Evolutionary conservation across 2,329 filamentous ascomycete species (phyloP).

Genomic region (Coniochaeta pulveracea): DNA sequence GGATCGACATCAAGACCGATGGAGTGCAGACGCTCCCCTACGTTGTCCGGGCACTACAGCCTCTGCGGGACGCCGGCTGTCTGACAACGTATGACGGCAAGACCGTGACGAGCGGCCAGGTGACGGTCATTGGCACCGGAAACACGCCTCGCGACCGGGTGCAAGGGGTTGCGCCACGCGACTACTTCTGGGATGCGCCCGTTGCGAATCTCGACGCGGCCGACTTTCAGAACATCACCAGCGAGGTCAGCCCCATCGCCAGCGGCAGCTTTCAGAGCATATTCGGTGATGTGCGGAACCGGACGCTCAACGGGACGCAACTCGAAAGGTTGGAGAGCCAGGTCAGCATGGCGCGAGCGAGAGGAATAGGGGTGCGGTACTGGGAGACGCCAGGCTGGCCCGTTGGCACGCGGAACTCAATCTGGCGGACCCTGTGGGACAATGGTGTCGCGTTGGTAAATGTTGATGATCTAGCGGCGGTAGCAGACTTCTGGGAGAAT

Average conservation of each 20-base stretch:
- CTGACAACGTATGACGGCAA: conserved; percentile 37
- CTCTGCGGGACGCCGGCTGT: conserved; percentile 44
- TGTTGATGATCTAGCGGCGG: conserved; percentile 49
- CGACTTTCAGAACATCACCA: conserved; percentile 14
- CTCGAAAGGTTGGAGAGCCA: conserved; percentile 37
- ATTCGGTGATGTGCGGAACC: conserved; percentile 21
- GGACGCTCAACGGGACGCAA: conserved; percentile 32
- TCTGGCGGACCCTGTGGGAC: conserved; percentile 45
- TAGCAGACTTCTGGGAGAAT: conserved; percentile 21
- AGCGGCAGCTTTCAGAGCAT: conserved; percentile 23
- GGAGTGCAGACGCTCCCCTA: conserved; percentile 36
- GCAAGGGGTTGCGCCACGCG: conserved; percentile 44
- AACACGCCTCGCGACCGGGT: conserved; percentile 45
- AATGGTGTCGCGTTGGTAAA: conserved; percentile 52
- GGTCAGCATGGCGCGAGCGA: conserved; percentile 37
- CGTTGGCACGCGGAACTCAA: conserved; percentile 41
- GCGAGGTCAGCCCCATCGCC: conserved; percentile 14
- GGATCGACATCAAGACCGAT: conserved; percentile 57
- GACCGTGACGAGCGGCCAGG: conserved; percentile 34
- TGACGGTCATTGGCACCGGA: conserved; percentile 59
- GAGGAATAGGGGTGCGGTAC: conserved; percentile 48
- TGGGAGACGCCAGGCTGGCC: conserved; percentile 53
- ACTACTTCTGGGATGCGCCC: conserved; percentile 21
- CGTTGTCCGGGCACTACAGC: conserved; percentile 39
- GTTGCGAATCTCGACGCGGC: conserved; percentile 11